A percentile compares a stretch with the other conserved stretches of the same genome.
These are phyloP conservation scores for Elaeis oleifera DNA, from an alignment of 202 grass and related monocot species.

Conservation along the genomic window DNA sequence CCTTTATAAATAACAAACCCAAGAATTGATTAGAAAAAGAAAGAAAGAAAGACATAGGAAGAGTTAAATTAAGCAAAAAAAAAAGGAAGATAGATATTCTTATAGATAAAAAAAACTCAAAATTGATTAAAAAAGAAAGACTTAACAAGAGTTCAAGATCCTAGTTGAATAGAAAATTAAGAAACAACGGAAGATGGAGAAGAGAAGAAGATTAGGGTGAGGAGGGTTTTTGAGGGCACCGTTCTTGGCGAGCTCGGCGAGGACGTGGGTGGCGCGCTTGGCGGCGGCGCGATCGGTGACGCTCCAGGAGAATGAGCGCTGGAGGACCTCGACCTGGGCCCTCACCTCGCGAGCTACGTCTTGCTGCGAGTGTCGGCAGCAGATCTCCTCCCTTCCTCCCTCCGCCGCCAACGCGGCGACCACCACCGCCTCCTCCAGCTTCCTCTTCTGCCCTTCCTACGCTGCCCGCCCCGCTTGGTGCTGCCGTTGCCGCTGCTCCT, in stretches of 20 bases:
- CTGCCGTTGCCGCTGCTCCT: constrained; percentile 17
- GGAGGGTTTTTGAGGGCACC: constrained; percentile 29
- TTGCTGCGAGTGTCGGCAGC: constrained; percentile 51
- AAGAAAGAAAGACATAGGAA: too few relatives aligned
- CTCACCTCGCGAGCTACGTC: constrained; percentile 59
- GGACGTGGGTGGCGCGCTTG: constrained; percentile 73
- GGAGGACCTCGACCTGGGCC: constrained; percentile 71
- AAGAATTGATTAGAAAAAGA: too few relatives aligned
- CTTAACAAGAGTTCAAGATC: too few relatives aligned
- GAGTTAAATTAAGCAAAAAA: too few relatives aligned
- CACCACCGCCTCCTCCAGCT: constrained; percentile 23
- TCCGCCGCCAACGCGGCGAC: constrained; percentile 45
- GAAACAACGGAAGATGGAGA: too few relatives aligned
- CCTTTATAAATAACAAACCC: background rate
- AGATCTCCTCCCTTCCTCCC: constrained; percentile 50
- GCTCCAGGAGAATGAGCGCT: constrained; percentile 67
- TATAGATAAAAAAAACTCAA: too few relatives aligned
- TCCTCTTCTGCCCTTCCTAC: too few relatives aligned
- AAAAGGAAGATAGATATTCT: too few relatives aligned
- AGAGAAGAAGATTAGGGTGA: background rate
- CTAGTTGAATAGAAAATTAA: too few relatives aligned
- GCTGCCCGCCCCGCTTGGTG: constrained; percentile 29
- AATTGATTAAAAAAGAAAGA: too few relatives aligned
- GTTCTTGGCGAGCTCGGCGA: constrained; percentile 86
- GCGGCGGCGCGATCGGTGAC: constrained; percentile 62